Conservation (phyloP, 257 asterid species). For the Eucommia ulmoides region DNA sequence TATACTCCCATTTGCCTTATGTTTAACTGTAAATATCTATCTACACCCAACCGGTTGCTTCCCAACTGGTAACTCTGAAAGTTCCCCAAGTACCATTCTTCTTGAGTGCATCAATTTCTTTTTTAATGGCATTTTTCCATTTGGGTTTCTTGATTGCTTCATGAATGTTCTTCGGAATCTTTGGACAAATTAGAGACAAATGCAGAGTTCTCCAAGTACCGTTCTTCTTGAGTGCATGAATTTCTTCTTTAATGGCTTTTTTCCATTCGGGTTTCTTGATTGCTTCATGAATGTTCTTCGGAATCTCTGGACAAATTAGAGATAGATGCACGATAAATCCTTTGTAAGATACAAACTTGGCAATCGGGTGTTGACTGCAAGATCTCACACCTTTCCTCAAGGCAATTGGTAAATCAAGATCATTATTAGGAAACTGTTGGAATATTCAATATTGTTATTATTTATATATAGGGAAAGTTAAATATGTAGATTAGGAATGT, state of each 20-base stretch:
- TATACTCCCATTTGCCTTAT: background rate
- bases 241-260: background rate
- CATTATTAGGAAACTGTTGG: no score
- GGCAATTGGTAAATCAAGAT: background rate
- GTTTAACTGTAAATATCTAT: background rate
- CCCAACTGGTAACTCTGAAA: background rate
- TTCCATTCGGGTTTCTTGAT: background rate
- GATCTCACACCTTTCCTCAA: background rate
- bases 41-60: background rate
- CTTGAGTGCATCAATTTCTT: background rate
- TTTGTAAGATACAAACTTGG: background rate
- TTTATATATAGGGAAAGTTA: no score
- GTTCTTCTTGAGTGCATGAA: background rate
- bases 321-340: background rate
- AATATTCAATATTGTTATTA: no score
- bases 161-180: background rate
- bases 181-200: background rate
- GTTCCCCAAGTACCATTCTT: background rate
- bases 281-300: background rate
- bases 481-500: no score
- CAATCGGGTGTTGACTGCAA: background rate
- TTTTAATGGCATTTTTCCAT: background rate
- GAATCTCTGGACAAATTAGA: background rate
- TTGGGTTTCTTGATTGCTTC: background rate
- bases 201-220: background rate